phyloP scores from a whole-genome alignment of 2,329 filamentous ascomycete genomes.

The Alternaria sp. region DNA sequence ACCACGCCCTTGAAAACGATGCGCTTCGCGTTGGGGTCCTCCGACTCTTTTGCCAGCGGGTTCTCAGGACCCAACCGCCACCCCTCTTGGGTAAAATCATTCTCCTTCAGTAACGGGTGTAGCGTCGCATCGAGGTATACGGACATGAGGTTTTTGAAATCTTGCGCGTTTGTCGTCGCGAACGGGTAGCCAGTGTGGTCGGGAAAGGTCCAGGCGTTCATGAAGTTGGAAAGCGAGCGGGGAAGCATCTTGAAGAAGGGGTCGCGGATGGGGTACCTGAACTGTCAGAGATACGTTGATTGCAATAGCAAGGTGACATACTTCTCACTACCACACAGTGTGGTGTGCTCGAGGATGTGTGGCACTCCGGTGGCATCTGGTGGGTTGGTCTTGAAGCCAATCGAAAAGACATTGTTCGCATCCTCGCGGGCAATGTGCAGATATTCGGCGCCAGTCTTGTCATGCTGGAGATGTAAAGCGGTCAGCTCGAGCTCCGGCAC shows the following conservation, averaged over 20 bases:
- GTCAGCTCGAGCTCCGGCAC: constrained; percentile 94
- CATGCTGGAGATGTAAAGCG: constrained; percentile 86
- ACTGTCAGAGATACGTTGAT: constrained; percentile 10
- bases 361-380: constrained; percentile 95
- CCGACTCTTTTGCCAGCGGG: constrained; percentile 58
- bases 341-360: constrained; percentile 97
- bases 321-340: constrained; percentile 93
- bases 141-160: constrained; percentile 94
- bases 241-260: constrained; percentile 99
- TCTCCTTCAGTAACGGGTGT: constrained; percentile 84
- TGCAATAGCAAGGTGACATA: constrained; percentile 49
- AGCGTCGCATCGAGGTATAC: constrained; percentile 96
- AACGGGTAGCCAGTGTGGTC: constrained; percentile 99
- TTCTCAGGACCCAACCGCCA: constrained; percentile 97
- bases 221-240: constrained; percentile 97
- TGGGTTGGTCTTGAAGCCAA: constrained; percentile 98
- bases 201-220: constrained; percentile 97
- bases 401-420: constrained; percentile 98
- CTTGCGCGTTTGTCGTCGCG: constrained; percentile 92
- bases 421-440: constrained; percentile 94
- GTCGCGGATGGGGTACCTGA: constrained; percentile 92
- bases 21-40: constrained; percentile 63
- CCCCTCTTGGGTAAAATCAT: constrained; percentile 94
- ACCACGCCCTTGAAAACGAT: constrained; percentile 97
- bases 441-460: constrained; percentile 95